Conservation (phyloP, 345 rosid genomes). For the Lumnitzera littorea region DNA sequence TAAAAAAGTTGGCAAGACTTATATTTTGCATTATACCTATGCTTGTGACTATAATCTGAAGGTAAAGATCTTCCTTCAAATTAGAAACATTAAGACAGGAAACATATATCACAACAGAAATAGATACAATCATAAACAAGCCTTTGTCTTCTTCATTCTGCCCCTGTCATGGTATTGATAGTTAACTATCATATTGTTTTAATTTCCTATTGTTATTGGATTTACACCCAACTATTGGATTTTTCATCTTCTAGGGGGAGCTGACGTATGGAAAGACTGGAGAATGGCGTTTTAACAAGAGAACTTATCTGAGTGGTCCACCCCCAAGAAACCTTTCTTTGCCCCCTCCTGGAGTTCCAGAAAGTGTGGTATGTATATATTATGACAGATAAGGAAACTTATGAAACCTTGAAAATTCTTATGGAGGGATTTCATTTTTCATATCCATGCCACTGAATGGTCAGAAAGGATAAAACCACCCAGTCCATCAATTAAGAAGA, state of each 20-base stretch:
- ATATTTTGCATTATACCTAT: constrained; percentile 67
- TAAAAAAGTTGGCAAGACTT: constrained; percentile 49
- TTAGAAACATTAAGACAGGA: no score
- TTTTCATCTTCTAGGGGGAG: constrained; percentile 34
- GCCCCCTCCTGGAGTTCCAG: constrained; percentile 81
- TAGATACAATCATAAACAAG: neutral
- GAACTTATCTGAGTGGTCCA: constrained; percentile 57
- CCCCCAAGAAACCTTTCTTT: constrained; percentile 63
- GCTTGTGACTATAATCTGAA: constrained; percentile 62
- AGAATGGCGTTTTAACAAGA: constrained; percentile 80
- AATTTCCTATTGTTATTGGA: neutral
- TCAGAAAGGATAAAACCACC: no score
- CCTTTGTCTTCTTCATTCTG: neutral
- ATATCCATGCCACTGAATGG: neutral
- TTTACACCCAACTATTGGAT: neutral
- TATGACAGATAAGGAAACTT: neutral
- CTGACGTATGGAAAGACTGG: constrained; percentile 67
- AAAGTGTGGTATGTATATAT: constrained; percentile 52
- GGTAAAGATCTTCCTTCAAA: constrained; percentile 22
- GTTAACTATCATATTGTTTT: neutral
- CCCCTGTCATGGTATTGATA: no score
- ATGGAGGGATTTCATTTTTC: neutral
- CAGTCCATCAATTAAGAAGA: no score
- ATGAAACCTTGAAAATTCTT: neutral
- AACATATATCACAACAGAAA: no score